Conservation (phyloP, 768 basidiomycete genomes). For the Gloeopeniophorella convolvens region DNA sequence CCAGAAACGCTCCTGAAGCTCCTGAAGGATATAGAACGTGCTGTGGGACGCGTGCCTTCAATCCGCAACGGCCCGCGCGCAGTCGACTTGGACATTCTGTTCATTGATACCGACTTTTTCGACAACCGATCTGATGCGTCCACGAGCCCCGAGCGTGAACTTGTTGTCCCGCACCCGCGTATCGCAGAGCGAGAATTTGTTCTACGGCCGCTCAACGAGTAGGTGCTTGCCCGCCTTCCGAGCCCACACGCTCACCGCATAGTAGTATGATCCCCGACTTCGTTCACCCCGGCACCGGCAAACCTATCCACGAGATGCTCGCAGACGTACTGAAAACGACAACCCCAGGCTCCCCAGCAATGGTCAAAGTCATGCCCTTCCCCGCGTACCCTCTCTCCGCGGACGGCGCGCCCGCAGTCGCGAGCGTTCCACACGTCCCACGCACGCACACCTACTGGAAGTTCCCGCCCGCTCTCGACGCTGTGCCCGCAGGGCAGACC, state of each 20-base stretch:
- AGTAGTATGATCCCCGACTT: constrained; percentile 74
- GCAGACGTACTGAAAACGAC: constrained; percentile 31
- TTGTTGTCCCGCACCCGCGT: constrained; percentile 81
- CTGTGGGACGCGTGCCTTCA: constrained; percentile 73
- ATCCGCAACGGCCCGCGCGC: constrained; percentile 83
- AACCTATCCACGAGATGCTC: constrained; percentile 43
- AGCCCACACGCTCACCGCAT: not conserved
- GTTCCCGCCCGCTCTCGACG: constrained; percentile 27
- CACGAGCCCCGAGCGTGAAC: constrained; percentile 51
- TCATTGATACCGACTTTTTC: constrained; percentile 58
- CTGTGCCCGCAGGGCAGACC: constrained; percentile 17
- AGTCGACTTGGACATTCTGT: constrained; percentile 83
- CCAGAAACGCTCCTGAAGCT: constrained; percentile 53
- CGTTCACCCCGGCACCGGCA: constrained; percentile 53
- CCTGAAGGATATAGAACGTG: constrained; percentile 66
- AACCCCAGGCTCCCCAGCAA: constrained; percentile 35
- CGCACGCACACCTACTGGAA: constrained; percentile 47
- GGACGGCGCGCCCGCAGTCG: constrained; percentile 18
- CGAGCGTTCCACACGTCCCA: constrained; percentile 9
- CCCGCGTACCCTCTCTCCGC: constrained; percentile 42
- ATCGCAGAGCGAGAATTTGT: constrained; percentile 89
- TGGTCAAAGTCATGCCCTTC: constrained; percentile 73
- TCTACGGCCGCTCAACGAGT: constrained; percentile 84
- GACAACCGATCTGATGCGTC: constrained; percentile 45
- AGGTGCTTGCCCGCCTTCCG: constrained; percentile 26